Evolutionary conservation across 2,329 filamentous ascomycete genomes (phyloP).

Genomic region (Ceratocystis ficicola): DNA sequence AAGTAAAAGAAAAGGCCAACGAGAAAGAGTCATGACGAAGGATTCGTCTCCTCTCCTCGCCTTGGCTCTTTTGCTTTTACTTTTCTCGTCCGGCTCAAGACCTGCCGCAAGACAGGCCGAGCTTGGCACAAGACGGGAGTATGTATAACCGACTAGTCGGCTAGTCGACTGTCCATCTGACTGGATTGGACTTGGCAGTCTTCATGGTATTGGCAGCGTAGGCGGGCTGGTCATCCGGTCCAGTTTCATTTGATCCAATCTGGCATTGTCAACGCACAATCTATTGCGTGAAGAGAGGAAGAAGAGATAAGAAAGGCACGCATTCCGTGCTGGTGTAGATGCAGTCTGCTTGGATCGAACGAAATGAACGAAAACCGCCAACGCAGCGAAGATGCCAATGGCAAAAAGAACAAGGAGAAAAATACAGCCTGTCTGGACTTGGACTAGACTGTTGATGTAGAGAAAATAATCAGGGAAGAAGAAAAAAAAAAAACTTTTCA

Average conservation of each 20-base stretch:
- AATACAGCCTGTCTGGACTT: not conserved
- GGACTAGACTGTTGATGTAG: no score
- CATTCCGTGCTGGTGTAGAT: no score
- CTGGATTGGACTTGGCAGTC: no score
- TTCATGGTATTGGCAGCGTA: no score
- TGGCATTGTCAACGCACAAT: no score
- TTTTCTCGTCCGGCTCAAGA: slow-evolving; percentile 21
- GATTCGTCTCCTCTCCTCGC: not conserved
- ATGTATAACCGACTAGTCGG: no score
- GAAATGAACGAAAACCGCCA: not conserved
- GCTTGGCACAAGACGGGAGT: slow-evolving; percentile 21
- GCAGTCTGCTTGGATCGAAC: not conserved
- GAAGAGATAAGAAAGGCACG: no score
- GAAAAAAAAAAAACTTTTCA: not conserved
- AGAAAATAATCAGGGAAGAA: not conserved
- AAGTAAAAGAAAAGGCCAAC: not conserved
- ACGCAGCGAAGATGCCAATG: not conserved
- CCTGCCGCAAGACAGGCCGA: slow-evolving; percentile 14
- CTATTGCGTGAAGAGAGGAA: no score
- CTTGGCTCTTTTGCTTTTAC: not conserved
- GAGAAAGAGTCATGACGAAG: not conserved
- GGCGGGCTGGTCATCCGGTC: no score
- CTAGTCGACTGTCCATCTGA: no score
- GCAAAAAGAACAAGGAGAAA: not conserved
- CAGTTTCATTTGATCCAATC: no score